Base-by-base conservation (phyloP, 352 stramenopile genomes). In the Plasmopara muralis region DNA sequence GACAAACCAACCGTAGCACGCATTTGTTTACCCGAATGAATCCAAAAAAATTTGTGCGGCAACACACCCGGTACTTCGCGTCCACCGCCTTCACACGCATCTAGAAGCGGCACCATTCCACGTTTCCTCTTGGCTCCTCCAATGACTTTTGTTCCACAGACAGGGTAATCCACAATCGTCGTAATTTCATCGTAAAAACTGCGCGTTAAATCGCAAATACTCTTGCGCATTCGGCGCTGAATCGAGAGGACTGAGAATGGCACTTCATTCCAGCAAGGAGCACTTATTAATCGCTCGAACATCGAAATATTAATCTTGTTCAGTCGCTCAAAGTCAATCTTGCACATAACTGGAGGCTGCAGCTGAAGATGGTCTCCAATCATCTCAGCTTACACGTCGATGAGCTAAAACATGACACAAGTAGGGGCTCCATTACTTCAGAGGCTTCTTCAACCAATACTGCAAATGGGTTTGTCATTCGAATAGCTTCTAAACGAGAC, bases 261-360 rank as follows among this genome's bases (percentile, higher is more conserved):
- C 0, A 94, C 74, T 46, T 70, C 57, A 50, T 88, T 75, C 0
- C 68, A 64, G 1, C 58, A 53, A 9, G 84, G 83, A 1, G 86
- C 75, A 47, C 66, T 68, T 51, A 96, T 90, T 20, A 96, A 55
- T n/a, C 84, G 47, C 57, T 96, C 78, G 60, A 96, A 96, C 77
- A 96, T 85, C 12, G 81, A 94, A 6, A 92, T 78, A 50, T 93
- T 93, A 28, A 96, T 87, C 55, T 85, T 85, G 65, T 94, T 95
- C 6, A 89, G 63, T 16, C 66, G 53, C 35, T 92, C 77, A 49
- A 93, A 96, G 50, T 94, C 83, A 51, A 88, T 91, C 5, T 75
- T 79, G 4, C 77, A 79, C 74, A 91, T 90, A 9, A 95, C 67
- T 6, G 71, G 85, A 6, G 86, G 86, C 31, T 93, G 80, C 2